Base-by-base conservation (phyloP, 148 eudicot genomes). In the Vaccinium darrowii region DNA sequence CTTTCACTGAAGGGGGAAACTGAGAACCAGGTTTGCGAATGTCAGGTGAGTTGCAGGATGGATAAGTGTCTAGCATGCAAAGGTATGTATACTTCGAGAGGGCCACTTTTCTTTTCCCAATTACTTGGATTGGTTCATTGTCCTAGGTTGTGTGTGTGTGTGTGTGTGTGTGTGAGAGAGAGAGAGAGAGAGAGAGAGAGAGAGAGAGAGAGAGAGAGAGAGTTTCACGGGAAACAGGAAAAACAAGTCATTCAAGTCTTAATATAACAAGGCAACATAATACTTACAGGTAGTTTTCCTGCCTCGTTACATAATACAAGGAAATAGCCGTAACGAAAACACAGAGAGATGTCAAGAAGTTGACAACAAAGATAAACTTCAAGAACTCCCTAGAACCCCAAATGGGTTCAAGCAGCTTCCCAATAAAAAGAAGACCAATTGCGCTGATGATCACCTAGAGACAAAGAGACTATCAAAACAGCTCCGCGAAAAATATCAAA, bases 311-410 rank as follows among this genome's bases (percentile, higher is more conserved):
- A 86, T 95, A 97, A 90, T 97, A 97, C 90, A 95, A 86, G 85
- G 95, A 88, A 67, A 97, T 93, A 63, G 98, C 98, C 53, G 99
- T 95, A 77, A 95, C 86, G 86, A 97, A 97, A 85, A 95, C 95
- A 82, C 94, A 92, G 13, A 93, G 81, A 63, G 95, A 95, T 72
- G 99, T 95, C 85, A 97, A 92, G 84, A 95, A 86, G 92, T 97
- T 97, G 77, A 95, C 96, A 19, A 94, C 87, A 88, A 95, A 92
- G 85, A 97, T 93, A 87, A 97, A 97, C 93, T 97, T 97, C 90
- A 97, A 85, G 84, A 97, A 95, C 88, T 97, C 99, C 88, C 92
- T 93, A 85, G 99, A 88, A 81, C 99, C 98, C 99, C 99, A 97
- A 52, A 97, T 93, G 76, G 99, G 99, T 86, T 97, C 99, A 82